These are phyloP conservation scores for Hysterangium stoloniferum DNA, from an alignment of 768 basidiomycete species.

Conservation along the genomic window DNA sequence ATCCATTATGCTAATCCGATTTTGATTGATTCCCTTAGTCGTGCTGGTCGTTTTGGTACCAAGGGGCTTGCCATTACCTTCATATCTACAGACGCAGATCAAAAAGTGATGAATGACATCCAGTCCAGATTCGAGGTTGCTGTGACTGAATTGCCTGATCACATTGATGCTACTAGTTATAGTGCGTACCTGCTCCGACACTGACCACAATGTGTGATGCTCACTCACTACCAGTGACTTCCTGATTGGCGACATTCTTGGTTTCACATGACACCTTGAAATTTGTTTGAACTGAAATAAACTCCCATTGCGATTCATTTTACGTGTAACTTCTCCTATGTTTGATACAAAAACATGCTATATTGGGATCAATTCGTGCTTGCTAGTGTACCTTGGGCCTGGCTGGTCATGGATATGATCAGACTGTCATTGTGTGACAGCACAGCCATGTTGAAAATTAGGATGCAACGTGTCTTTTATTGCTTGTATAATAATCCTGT, in stretches of 20 bases:
- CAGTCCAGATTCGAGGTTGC: conserved; percentile 97
- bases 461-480: too few relatives aligned
- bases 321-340: conserved; percentile 2
- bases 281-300: conserved; percentile 5
- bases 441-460: too few relatives aligned
- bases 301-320: not conserved
- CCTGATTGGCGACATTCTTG: not conserved
- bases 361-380: not conserved
- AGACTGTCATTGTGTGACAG: too few relatives aligned
- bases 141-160: conserved; percentile 89
- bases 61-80: conserved; percentile 99
- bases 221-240: conserved; percentile 1
- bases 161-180: conserved; percentile 91
- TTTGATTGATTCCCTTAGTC: conserved; percentile 37
- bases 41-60: conserved; percentile 98
- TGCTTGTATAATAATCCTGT: too few relatives aligned
- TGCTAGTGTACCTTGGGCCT: too few relatives aligned
- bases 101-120: conserved; percentile 90
- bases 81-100: conserved; percentile 85
- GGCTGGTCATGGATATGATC: too few relatives aligned
- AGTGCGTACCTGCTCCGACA: conserved; percentile 52
- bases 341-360: not conserved
- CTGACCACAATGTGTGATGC: not conserved
- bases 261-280: not conserved
- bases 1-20: not conserved